Percentiles rank a stretch among this genome's conserved stretches.
Conservation (phyloP, 179 eudicot genomes). For the Beta macrorhiza region DNA sequence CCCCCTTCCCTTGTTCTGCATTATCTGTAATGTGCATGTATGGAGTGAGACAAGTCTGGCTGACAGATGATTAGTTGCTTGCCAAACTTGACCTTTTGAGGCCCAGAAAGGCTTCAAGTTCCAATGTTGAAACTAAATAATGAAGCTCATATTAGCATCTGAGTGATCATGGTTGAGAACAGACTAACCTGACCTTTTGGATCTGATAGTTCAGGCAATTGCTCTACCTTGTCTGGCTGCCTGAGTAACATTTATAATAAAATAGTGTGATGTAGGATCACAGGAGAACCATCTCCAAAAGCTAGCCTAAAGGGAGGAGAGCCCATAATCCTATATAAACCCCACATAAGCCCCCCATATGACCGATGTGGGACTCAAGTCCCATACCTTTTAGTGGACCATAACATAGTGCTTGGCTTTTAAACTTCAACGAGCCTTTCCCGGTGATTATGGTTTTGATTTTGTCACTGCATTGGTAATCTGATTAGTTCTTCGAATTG, state of each 20-base stretch:
- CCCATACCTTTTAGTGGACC: too few species aligned
- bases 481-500: neutral
- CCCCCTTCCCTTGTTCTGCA: neutral
- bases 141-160: neutral
- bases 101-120: neutral
- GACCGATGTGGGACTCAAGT: too few species aligned
- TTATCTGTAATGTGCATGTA: neutral
- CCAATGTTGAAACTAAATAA: neutral
- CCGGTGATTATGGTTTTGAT: neutral
- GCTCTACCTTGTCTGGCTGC: slow-evolving; percentile 11
- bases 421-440: slow-evolving; percentile 7
- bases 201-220: neutral
- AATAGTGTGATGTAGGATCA: neutral
- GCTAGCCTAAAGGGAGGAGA: too few species aligned
- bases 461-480: neutral
- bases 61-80: neutral
- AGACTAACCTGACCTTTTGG: neutral
- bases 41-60: slow-evolving; percentile 11
- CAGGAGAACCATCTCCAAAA: too few species aligned
- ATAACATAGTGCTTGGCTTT: neutral
- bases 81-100: slow-evolving; percentile 11
- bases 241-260: neutral
- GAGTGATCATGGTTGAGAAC: neutral
- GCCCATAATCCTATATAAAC: too few species aligned
- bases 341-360: too few species aligned